These are phyloP conservation scores for Sporothrix pallida DNA, from an alignment of 2,329 filamentous ascomycete species.

Conservation along the genomic window DNA sequence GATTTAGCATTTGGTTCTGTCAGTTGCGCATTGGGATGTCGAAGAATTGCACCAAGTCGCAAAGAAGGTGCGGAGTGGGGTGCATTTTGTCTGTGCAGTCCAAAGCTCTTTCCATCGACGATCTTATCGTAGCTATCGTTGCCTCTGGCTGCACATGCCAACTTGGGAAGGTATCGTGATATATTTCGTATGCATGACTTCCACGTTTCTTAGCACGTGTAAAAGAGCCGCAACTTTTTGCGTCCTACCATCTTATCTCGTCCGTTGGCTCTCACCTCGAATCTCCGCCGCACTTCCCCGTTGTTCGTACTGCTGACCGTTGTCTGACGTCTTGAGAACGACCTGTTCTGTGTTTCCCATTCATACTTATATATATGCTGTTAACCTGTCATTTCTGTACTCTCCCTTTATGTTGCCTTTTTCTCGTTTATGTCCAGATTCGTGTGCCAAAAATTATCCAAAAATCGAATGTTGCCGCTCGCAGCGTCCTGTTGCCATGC, in stretches of 20 bases:
- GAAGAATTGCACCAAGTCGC: background rate
- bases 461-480: conserved; percentile 15
- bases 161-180: background rate
- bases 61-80: background rate
- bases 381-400: background rate
- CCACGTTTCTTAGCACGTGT: too few relatives aligned
- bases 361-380: background rate
- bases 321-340: background rate
- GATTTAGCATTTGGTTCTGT: background rate
- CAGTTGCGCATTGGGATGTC: background rate
- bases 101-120: background rate
- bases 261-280: background rate
- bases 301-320: background rate
- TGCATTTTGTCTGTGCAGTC: background rate
- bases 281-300: background rate
- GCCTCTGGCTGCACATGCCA: too few relatives aligned
- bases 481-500: background rate
- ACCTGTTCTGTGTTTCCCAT: background rate
- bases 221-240: background rate
- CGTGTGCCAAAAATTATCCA: background rate
- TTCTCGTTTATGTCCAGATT: conserved; percentile 1
- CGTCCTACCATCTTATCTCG: background rate
- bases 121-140: background rate
- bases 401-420: background rate
- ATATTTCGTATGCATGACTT: background rate